Evolutionary conservation across 2,329 filamentous ascomycete genomes (phyloP).

Genomic region (Albophoma yamanashiensis): DNA sequence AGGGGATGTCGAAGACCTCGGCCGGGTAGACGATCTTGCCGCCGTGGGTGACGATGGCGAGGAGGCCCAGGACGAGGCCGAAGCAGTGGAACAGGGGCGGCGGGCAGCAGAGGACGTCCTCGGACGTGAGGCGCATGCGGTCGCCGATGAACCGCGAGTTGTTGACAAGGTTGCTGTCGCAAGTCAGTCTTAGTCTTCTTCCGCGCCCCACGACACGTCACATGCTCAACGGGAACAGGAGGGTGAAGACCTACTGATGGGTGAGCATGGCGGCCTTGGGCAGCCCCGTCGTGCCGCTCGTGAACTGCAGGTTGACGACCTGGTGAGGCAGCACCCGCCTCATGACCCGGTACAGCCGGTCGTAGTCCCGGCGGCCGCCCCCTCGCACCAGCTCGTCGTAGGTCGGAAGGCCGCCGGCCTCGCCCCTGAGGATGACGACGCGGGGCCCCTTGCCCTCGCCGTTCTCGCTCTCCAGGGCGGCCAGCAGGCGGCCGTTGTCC

Average conservation of each 20-base stretch:
- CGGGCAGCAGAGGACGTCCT: constrained; percentile 67
- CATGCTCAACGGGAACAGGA: not conserved
- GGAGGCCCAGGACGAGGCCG: constrained; percentile 65
- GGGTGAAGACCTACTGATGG: constrained; percentile 42
- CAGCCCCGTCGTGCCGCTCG: constrained; percentile 61
- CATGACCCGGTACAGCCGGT: constrained; percentile 41
- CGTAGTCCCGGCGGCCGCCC: constrained; percentile 36
- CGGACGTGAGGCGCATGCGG: constrained; percentile 56
- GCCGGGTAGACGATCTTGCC: constrained; percentile 66
- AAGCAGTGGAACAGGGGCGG: constrained; percentile 83
- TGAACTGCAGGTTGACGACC: constrained; percentile 66
- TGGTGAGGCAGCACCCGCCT: constrained; percentile 50
- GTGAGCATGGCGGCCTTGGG: constrained; percentile 69
- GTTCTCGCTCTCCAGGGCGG: constrained; percentile 35
- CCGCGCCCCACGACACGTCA: not conserved
- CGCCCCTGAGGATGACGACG: constrained; percentile 51
- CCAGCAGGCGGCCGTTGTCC: constrained; percentile 50
- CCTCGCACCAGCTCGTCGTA: constrained; percentile 48
- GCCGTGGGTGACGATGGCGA: constrained; percentile 64
- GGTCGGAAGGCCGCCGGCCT: constrained; percentile 41
- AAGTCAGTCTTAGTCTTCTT: not conserved
- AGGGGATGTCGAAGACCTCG: constrained; percentile 59
- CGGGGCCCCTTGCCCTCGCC: constrained; percentile 21
- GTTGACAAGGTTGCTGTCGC: constrained; percentile 45
- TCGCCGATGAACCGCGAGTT: constrained; percentile 64